Percentiles rank a stretch among this genome's conserved stretches.
Evolutionary conservation across 257 asterid species (phyloP).

Genomic region (Solanum infundibuliforme): DNA sequence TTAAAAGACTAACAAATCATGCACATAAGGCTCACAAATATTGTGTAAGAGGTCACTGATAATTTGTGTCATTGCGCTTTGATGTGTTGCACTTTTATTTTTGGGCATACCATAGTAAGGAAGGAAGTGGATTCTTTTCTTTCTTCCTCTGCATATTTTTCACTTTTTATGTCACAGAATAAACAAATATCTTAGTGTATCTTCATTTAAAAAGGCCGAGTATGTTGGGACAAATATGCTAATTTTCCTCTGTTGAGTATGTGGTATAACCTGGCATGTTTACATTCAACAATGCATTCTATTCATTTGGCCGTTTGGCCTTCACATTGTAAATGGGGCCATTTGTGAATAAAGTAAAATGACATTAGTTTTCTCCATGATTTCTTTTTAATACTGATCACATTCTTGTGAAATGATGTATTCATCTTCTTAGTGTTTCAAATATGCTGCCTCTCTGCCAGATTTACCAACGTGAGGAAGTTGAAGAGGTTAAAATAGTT

Average conservation of each 20-base stretch:
- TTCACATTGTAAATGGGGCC: neutral
- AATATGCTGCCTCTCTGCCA: conserved; percentile 14
- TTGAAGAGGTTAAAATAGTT: conserved; percentile 66
- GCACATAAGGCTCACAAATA: neutral
- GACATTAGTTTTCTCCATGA: neutral
- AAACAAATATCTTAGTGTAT: neutral
- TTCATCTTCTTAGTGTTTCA: neutral
- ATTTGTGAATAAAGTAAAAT: neutral
- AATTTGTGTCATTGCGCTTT: neutral
- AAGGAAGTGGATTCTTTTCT: neutral
- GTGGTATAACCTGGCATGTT: neutral
- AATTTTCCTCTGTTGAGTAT: neutral
- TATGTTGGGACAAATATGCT: neutral
- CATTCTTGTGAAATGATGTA: neutral
- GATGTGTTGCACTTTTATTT: neutral
- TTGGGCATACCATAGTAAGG: neutral
- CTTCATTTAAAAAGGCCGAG: neutral
- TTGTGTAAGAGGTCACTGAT: neutral
- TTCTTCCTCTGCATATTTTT: neutral
- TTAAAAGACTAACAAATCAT: neutral
- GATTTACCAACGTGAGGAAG: conserved; percentile 83
- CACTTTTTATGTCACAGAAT: neutral
- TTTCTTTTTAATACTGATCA: neutral
- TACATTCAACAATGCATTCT: neutral
- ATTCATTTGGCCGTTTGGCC: neutral